A percentile compares a stretch with the other conserved stretches of the same genome.
Evolutionary conservation across 2,329 filamentous ascomycete species (phyloP).

Genomic region (Beauveria scarabaeidicola): DNA sequence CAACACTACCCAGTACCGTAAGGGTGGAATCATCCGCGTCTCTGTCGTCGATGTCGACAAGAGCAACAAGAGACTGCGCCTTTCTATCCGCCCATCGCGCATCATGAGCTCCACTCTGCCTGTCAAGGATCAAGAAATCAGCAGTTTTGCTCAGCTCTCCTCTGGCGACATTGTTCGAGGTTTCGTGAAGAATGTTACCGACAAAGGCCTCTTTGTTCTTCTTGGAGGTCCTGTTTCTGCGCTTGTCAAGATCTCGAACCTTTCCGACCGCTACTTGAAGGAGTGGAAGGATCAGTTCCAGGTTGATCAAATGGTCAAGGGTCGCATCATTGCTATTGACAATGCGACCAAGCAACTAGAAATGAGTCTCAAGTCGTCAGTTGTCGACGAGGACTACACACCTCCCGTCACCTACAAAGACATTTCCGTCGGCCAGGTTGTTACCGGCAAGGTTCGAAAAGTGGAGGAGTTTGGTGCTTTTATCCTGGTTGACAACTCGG

Average conservation of each 20-base stretch:
- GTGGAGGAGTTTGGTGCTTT: conserved; percentile 95
- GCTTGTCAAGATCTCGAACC: conserved; percentile 75
- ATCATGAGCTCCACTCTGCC: conserved; percentile 78
- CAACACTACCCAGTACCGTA: conserved; percentile 64
- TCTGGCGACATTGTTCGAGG: conserved; percentile 76
- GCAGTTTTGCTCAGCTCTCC: conserved; percentile 59
- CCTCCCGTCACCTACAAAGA: conserved; percentile 67
- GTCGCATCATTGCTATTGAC: conserved; percentile 70
- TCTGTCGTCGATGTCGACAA: conserved; percentile 73
- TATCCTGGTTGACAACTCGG: conserved; percentile 77
- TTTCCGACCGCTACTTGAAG: conserved; percentile 87
- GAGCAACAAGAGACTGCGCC: conserved; percentile 72
- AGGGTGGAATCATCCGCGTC: conserved; percentile 83
- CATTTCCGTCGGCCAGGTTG: conserved; percentile 66
- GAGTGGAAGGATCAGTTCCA: conserved; percentile 91
- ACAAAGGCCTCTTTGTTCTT: conserved; percentile 81
- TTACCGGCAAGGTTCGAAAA: conserved; percentile 87
- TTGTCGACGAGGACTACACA: conserved; percentile 70
- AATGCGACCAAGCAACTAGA: conserved; percentile 62
- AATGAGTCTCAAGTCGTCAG: conserved; percentile 79
- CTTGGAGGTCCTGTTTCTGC: conserved; percentile 75
- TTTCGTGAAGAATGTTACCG: conserved; percentile 82
- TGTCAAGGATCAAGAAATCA: conserved; percentile 74
- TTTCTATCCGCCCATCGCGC: conserved; percentile 80
- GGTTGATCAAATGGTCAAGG: conserved; percentile 82